A percentile compares a stretch with the other conserved stretches of the same genome.
These are phyloP conservation scores for Quercus engelmannii DNA, from an alignment of 306 rosid genomes.

Conservation along the genomic window DNA sequence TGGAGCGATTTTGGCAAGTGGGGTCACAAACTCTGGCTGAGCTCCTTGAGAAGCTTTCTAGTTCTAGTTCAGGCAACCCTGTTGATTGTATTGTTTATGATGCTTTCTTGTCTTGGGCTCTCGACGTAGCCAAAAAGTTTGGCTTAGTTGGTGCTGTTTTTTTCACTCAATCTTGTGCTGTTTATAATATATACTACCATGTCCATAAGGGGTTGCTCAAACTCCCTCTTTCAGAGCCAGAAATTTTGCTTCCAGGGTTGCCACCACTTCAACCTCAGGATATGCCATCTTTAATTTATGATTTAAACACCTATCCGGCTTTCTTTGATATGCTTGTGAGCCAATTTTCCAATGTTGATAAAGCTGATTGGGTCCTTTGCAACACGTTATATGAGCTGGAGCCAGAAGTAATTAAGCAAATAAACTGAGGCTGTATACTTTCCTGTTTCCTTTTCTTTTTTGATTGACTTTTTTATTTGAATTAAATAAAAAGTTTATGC, in stretches of 20 bases:
- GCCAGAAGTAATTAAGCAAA: constrained; percentile 33
- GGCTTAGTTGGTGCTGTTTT: constrained; percentile 40
- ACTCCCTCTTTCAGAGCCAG: constrained; percentile 26
- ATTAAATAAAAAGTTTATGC: background rate
- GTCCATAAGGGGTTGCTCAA: constrained; percentile 35
- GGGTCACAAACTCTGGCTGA: constrained; percentile 44
- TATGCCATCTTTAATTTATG: constrained; percentile 43
- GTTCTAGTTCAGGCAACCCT: constrained; percentile 22
- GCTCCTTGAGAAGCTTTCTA: constrained; percentile 26
- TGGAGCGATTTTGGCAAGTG: constrained; percentile 19
- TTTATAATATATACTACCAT: constrained; percentile 31
- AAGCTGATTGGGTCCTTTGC: constrained; percentile 53
- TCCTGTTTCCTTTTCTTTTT: background rate
- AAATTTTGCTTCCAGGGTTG: constrained; percentile 34
- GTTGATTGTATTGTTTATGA: constrained; percentile 53
- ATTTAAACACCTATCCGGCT: constrained; percentile 38
- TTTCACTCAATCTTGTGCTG: constrained; percentile 56
- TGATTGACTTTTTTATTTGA: background rate
- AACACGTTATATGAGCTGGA: constrained; percentile 59
- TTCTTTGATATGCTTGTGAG: constrained; percentile 43
- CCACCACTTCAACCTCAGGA: constrained; percentile 42
- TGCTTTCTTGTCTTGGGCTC: constrained; percentile 42
- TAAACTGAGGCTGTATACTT: background rate
- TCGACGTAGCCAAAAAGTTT: constrained; percentile 52
- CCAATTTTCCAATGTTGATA: constrained; percentile 39